Base-by-base conservation (phyloP, 306 rosid genomes). In the Rosa persica region DNA sequence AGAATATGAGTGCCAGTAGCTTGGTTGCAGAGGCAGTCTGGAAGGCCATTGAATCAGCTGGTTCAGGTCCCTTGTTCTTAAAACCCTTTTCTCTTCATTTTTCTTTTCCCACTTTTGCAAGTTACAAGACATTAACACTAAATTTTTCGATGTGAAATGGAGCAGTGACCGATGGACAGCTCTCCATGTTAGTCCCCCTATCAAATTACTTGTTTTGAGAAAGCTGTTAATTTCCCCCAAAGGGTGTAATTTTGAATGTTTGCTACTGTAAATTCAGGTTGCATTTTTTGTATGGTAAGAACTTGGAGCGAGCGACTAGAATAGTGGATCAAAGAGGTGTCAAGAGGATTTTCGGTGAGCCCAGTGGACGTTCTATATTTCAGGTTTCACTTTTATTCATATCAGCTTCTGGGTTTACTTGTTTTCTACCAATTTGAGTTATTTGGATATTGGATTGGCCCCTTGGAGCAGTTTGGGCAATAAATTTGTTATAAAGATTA, bases 281-380 rank as follows among this genome's bases (percentile, higher is more conserved):
- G 77, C 92, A 85, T 86, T 92, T 94, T 91, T 78, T 94, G 85
- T 94, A 90, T 76, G 98, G 97, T 0, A 94, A 92, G 89, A 94
- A 94, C 82, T 89, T 91, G 61, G 98, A 95, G 84, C 88, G 93
- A 80, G 97, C 98, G n/a, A 75, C 88, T 64, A 90, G 93, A 70
- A 92, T 90, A 55, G 91, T 95, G 43, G 98, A 95, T 86, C 97
- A 89, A 81, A 84, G 91, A 72, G 93, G 97, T 71, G 93, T 95
- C 76, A 91, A 85, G 85, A 90, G 76, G 85, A 87, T 95, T 54
- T 84, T 83, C 51, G 98, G 88, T 16, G 81, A 86, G 22, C 96
- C 93, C 38, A 89, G 95, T 68, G 88, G 89, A 58, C 93, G 98
- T 17, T 92, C 87, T 39, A 86, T 92, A 86, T 94, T 89, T 80